Conservation (phyloP, 176 grass and related monocot species). For the Secale cereale region DNA sequence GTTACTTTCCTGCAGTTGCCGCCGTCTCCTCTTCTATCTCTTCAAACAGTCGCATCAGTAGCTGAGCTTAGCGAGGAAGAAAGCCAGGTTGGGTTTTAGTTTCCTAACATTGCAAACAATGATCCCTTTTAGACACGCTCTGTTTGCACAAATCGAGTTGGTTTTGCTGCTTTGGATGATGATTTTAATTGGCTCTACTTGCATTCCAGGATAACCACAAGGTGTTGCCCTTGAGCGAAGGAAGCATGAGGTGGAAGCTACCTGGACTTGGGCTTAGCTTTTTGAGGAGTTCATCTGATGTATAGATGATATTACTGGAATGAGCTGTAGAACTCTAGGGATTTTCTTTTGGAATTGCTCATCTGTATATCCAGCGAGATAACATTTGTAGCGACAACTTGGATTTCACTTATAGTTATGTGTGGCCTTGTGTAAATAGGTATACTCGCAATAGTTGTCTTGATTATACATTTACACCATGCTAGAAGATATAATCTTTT, state of each 20-base stretch:
- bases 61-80: neutral
- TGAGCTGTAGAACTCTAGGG: neutral
- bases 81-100: constrained; percentile 1
- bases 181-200: neutral
- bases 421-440: neutral
- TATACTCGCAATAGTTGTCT: neutral
- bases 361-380: neutral
- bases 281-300: neutral
- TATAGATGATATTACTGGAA: neutral
- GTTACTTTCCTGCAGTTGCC: neutral
- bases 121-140: neutral
- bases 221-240: neutral
- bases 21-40: neutral
- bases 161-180: neutral
- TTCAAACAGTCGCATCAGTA: neutral
- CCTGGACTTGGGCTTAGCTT: neutral
- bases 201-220: constrained; percentile 5
- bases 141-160: neutral
- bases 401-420: neutral
- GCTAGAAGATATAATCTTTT: neutral
- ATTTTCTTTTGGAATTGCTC: neutral
- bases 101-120: neutral
- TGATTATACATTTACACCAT: neutral
- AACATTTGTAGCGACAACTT: neutral
- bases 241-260: neutral